Base-by-base conservation (phyloP, 164 flowering plant genomes). In the Sextonia rubra region DNA sequence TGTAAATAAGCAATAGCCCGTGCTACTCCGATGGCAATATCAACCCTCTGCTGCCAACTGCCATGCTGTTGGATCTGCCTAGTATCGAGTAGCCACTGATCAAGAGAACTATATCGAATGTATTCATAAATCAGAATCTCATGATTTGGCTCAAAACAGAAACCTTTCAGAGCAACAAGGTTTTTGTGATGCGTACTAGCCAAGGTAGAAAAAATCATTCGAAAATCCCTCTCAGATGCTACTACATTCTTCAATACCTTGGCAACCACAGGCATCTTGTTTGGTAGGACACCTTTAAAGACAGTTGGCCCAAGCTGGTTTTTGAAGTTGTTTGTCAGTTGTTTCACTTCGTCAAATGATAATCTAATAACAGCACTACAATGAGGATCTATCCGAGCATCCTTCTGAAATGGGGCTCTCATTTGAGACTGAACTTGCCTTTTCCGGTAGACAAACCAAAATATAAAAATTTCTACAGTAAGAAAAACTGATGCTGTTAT, bases 1-100 rank as follows among this genome's bases (percentile, higher is more conserved):
- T 87, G 90, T 68, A 87, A 71, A 81, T 87, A 87, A 63, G 86
- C 83, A 60, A 85, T 65, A 12, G 83, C 90, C 18, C 84, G 80
- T 18, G 88, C 85, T 24, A 87, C 81, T 37, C 85, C 88, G 67
- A 83, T 47, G 30, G 86, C 84, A 74, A 87, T 83, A 62, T 82
- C 82, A 26, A 83, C 69, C 78, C 81, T 81, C 65, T 74, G 70
- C 67, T 78, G 81, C 88, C 83, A 82, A 20, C 47, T 70, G 55
- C 49, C 47, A 26, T n/a, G 60, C 69, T 56, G 70, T 61, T 61
- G 70, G 29, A 74, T 73, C 60, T 58, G 69, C 55, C 67, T 62
- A 6, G 49, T 44, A 47, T 72, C 71, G 65, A 77, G 74, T 47
- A 86, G 79, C 86, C 85, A 86, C 65, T 82, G 78, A 23, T 83